These are phyloP conservation scores for Actinomucor elegans DNA, from an alignment of 371 early-diverging fungal species.

Conservation along the genomic window DNA sequence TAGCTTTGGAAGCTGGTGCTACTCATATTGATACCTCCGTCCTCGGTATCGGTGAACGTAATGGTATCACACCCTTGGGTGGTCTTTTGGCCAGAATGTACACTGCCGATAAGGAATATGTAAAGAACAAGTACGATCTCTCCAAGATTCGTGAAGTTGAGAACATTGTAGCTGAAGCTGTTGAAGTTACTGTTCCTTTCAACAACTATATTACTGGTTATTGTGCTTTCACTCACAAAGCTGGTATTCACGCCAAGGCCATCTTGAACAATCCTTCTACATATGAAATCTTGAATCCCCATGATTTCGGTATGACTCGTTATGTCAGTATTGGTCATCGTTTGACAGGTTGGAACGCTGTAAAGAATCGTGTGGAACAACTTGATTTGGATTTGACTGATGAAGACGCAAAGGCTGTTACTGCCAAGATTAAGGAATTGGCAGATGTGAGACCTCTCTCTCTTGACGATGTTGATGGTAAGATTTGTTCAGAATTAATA, in stretches of 20 bases:
- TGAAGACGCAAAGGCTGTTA: constrained; percentile 89
- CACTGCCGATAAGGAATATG: constrained; percentile 84
- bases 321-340: constrained; percentile 96
- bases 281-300: constrained; percentile 95
- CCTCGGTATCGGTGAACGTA: constrained; percentile 97
- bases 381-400: constrained; percentile 82
- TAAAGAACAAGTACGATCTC: constrained; percentile 91
- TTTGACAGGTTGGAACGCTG: constrained; percentile 97
- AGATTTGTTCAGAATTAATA: too few relatives aligned
- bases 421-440: constrained; percentile 89
- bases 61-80: constrained; percentile 96
- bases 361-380: constrained; percentile 94
- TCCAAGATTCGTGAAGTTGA: constrained; percentile 89
- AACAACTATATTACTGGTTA: constrained; percentile 98
- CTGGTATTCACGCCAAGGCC: constrained; percentile 98
- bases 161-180: constrained; percentile 93
- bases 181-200: constrained; percentile 94
- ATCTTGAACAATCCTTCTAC: constrained; percentile 96
- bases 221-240: constrained; percentile 98
- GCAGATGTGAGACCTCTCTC: constrained; percentile 91
- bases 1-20: constrained; percentile 93
- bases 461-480: constrained; percentile 91
- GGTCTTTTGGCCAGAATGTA: constrained; percentile 95
- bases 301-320: constrained; percentile 97
- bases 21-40: constrained; percentile 98